Conservation (phyloP, 176 grass and related monocot species). For the Cocos nucifera region DNA sequence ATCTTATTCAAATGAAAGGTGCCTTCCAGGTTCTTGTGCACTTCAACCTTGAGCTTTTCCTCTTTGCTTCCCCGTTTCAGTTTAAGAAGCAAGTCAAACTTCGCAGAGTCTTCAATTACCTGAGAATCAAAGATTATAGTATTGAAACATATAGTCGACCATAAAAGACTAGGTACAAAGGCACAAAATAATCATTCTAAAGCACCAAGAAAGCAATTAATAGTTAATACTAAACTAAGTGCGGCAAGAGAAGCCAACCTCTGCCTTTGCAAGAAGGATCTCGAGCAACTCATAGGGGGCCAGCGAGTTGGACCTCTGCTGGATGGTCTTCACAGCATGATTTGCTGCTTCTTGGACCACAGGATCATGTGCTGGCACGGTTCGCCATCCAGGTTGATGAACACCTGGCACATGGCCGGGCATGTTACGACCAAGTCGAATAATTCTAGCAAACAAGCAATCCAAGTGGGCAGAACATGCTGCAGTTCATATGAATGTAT, state of each 20-base stretch:
- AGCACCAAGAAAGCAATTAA: too few species aligned
- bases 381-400: constrained; percentile 56
- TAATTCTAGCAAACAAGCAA: too few species aligned
- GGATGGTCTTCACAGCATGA: constrained; percentile 83
- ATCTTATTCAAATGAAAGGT: constrained; percentile 70
- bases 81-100: constrained; percentile 82
- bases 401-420: constrained; percentile 31
- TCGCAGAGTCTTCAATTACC: constrained; percentile 58
- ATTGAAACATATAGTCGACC: background rate
- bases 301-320: constrained; percentile 69
- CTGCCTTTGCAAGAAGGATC: constrained; percentile 49
- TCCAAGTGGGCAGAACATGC: too few species aligned
- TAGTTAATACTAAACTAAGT: background rate
- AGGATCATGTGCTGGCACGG: constrained; percentile 61
- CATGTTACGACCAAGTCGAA: background rate
- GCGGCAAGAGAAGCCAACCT: constrained; percentile 30
- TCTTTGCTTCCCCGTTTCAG: constrained; percentile 84
- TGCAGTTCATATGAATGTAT: too few species aligned
- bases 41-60: constrained; percentile 79
- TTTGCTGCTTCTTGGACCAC: constrained; percentile 76
- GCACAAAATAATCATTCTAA: too few species aligned
- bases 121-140: constrained; percentile 7
- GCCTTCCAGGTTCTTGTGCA: constrained; percentile 81
- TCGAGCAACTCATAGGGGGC: constrained; percentile 72
- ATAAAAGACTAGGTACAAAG: too few species aligned